phyloP scores from a whole-genome alignment of 495 filamentous ascomycete species.

The Usnea hakonensis region DNA sequence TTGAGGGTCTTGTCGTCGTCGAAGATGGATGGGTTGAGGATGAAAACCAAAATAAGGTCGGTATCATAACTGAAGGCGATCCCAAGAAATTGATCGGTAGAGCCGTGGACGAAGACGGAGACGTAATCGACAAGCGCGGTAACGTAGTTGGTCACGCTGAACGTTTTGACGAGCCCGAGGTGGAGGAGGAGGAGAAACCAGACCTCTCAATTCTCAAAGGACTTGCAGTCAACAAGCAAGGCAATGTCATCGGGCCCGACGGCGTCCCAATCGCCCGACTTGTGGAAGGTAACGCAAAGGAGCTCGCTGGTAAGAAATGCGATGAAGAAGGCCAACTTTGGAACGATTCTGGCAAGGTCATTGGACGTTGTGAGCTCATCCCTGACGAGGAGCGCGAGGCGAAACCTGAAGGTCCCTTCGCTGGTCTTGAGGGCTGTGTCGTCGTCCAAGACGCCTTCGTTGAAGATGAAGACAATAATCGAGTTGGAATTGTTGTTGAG shows the following conservation, averaged over 20 bases:
- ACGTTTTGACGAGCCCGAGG: constrained; percentile 39
- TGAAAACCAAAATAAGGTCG: constrained; percentile 51
- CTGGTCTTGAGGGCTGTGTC: constrained; percentile 60
- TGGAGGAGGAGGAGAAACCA: constrained; percentile 31
- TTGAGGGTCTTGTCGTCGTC: constrained; percentile 54
- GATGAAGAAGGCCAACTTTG: constrained; percentile 70
- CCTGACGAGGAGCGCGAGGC: constrained; percentile 63
- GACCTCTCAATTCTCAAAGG: constrained; percentile 61
- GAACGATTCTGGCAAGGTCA: constrained; percentile 61
- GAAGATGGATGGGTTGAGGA: constrained; percentile 54
- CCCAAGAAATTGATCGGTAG: constrained; percentile 56
- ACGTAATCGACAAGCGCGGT: constrained; percentile 55
- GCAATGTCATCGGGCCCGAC: constrained; percentile 65
- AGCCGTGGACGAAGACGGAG: constrained; percentile 57
- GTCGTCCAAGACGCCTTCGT: constrained; percentile 66
- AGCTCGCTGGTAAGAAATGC: constrained; percentile 60
- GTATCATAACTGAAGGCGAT: constrained; percentile 52
- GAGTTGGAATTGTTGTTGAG: constrained; percentile 66
- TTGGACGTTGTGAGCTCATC: constrained; percentile 68
- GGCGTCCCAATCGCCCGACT: constrained; percentile 64
- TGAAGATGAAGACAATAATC: constrained; percentile 56
- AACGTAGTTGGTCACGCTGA: constrained; percentile 55
- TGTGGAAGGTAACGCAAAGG: constrained; percentile 57
- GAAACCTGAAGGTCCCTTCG: constrained; percentile 65
- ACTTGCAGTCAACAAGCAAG: constrained; percentile 68